phyloP scores from a whole-genome alignment of 140 eudicot species.

The Cichorium intybus region DNA sequence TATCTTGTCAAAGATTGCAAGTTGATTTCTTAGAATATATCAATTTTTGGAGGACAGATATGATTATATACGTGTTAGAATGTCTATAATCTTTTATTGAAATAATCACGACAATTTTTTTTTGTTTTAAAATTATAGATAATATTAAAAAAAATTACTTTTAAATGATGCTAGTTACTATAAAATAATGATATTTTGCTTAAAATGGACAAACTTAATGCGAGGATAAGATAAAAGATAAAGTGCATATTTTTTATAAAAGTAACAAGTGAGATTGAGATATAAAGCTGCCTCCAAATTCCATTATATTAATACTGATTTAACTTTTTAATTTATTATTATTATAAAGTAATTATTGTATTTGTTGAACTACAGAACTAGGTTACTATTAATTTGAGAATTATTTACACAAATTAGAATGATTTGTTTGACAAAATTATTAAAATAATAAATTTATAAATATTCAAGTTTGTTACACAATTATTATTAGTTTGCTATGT shows the following conservation, averaged over 20 bases:
- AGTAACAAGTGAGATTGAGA: conserved; percentile 31
- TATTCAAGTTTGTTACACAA: not conserved
- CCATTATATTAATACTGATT: conserved; percentile 15
- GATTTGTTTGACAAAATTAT: not conserved
- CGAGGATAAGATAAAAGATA: conserved; percentile 37
- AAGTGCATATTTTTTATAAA: conserved; percentile 29
- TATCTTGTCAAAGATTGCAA: not conserved
- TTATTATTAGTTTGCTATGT: not conserved
- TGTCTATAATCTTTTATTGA: no score
- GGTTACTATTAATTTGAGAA: not conserved
- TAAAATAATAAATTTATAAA: not conserved
- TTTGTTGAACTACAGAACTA: not conserved
- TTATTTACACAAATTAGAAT: not conserved
- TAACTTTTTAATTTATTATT: not conserved
- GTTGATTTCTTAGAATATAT: not conserved
- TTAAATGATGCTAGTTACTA: not conserved
- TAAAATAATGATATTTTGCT: not conserved
- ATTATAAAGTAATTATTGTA: not conserved
- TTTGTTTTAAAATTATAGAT: not conserved
- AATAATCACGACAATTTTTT: no score
- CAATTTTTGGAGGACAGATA: no score
- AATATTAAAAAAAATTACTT: not conserved
- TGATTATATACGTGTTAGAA: no score
- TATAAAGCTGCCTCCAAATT: conserved; percentile 41
- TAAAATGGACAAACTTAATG: not conserved